phyloP scores from a whole-genome alignment of 805 yeast species.

The Suhomyces xylopsoci region DNA sequence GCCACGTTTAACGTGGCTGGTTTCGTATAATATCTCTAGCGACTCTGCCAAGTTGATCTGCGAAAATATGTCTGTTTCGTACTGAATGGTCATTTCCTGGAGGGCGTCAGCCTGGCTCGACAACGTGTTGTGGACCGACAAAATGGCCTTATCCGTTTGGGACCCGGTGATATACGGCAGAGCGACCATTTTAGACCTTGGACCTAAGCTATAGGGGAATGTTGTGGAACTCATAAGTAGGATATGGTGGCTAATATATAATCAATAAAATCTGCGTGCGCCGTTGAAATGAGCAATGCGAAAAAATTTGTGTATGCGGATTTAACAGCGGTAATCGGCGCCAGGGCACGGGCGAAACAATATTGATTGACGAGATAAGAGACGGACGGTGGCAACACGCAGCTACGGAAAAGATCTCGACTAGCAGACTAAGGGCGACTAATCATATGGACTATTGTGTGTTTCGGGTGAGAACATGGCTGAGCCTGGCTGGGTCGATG shows the following conservation, averaged over 20 bases:
- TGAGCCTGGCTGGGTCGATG: no score
- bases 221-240: no score
- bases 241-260: no score
- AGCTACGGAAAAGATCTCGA: no score
- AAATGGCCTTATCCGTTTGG: slow-evolving; percentile 17
- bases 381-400: no score
- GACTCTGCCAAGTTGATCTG: slow-evolving; percentile 43
- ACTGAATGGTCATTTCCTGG: slow-evolving; percentile 43
- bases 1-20: slow-evolving; percentile 43
- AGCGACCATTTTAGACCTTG: neutral
- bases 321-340: no score
- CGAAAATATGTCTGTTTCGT: slow-evolving; percentile 43
- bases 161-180: neutral
- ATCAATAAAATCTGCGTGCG: neutral
- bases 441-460: no score
- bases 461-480: no score
- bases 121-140: slow-evolving; percentile 40
- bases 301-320: neutral
- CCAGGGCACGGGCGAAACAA: no score
- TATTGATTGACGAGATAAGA: no score
- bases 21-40: slow-evolving; percentile 35
- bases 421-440: no score
- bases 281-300: neutral
- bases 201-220: no score
- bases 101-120: slow-evolving; percentile 48